Base-by-base conservation (phyloP, 2,329 filamentous ascomycete genomes). In the Aspergillus latus region DNA sequence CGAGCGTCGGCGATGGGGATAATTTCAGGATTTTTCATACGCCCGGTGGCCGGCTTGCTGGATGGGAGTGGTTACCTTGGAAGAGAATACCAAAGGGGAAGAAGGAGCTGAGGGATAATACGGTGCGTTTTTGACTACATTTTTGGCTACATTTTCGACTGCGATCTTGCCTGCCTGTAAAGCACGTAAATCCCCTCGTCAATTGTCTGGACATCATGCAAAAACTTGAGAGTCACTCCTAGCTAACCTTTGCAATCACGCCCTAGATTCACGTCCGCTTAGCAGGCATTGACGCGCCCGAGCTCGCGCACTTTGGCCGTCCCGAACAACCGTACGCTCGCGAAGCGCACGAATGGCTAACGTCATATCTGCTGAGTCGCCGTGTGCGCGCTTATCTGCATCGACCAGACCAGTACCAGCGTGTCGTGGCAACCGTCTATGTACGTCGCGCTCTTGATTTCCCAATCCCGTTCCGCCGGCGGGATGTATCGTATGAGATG, bases 21-120 rank as follows among this genome's bases (percentile, higher is more conserved):
- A 93, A 93, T 70, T 97, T 99, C 72, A 88, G 94, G 64, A 73
- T 99, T 47, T 99, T 88, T 72, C 94, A 99, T 73, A 97, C 92
- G 0, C 94, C 94, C 0, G 93, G 93, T n/a, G 94, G 94, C 9
- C 82, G 86, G 62, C 74, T 92, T 50, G 82, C 88, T 8, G 94
- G 94, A 52, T 99, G 94, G 94, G 92, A 89, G n/a, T 96, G 90
- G 91, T 68, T 94, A 61, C 87, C 83, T 5, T 80, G 84, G 71
- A 80, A 91, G 67, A 86, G 76, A 57, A 82, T 96, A 5, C 92
- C 92, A 1, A 80, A 77, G 10, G 84, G 82, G 56, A 88, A 82
- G 69, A 84, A 87, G 56, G 83, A 85, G 30, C 75, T 96, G 59
- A 89, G 84, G 69, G 86, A 88, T 58, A 86, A 88, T 63, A 97